Base-by-base conservation (phyloP, 306 rosid genomes). In the Gynostemma pentaphyllum region DNA sequence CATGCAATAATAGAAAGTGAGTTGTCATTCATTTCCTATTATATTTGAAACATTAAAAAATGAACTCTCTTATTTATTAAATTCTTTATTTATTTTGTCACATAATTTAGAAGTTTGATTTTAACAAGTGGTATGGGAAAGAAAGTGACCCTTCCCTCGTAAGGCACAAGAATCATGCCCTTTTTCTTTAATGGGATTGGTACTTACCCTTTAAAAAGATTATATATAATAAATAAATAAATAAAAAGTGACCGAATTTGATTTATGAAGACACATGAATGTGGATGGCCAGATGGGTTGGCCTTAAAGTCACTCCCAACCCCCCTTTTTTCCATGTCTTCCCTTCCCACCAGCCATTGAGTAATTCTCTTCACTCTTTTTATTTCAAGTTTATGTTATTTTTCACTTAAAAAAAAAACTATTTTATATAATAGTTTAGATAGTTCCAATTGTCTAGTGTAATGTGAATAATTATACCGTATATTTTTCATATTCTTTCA, bases 221-320 rank as follows among this genome's bases (percentile, higher is more conserved):
- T n/a, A n/a, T n/a, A n/a, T n/a, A n/a, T n/a, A n/a, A n/a, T n/a
- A n/a, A n/a, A n/a, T n/a, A 55, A 55, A n/a, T 0, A 12, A 11
- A 30, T 4, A 13, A 24, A 52, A 28, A 28, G 45, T 34, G 21
- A 45, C 45, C 5, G 45, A 57, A 57, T 36, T 57, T 39, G 74
- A 68, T 87, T 66, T 81, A 85, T 85, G 94, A 81, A 81, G 42
- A 87, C 87, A 84, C 85, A 84, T 82, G 87, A 83, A 83, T 74
- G 66, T 61, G 70, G 85, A 68, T 73, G 26, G 89, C 80, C 82
- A 81, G 81, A 75, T 79, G 83, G 92, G 87, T 66, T 74, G 84
- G 82, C 77, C 90, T 72, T 78, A 70, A 87, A 83, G 82, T 26
- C 78, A 64, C 71, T 75, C 82, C 57, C 64, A 74, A 74, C 81